Conservation (phyloP, 1,139 yeast species). For the Martiniozyma asiatica region DNA sequence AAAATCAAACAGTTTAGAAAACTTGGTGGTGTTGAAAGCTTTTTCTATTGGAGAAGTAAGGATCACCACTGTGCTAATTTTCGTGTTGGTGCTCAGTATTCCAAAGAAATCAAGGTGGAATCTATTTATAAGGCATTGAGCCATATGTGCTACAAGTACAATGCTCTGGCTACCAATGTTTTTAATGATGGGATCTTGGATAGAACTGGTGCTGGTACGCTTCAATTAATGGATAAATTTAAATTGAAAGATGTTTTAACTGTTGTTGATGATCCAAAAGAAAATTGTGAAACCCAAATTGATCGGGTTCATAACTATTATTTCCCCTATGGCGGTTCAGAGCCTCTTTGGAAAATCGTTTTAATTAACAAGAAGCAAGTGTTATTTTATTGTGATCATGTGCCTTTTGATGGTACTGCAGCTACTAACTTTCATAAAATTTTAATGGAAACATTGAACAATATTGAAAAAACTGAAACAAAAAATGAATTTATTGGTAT, state of each 20-base stretch:
- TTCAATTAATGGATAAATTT: constrained; percentile 3
- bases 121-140: constrained; percentile 4
- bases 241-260: constrained; percentile 6
- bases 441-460: background rate
- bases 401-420: constrained; percentile 28
- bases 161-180: constrained; percentile 5
- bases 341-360: constrained; percentile 10
- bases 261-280: constrained; percentile 5
- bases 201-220: background rate
- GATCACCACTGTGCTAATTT: constrained; percentile 5
- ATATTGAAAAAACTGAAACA: background rate
- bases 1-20: too few species aligned
- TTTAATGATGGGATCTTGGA: background rate
- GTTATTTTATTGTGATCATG: constrained; percentile 26
- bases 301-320: too few species aligned
- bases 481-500: background rate
- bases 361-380: constrained; percentile 11
- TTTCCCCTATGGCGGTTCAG: constrained; percentile 2
- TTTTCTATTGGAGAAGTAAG: background rate
- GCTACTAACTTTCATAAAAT: constrained; percentile 25
- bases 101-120: constrained; percentile 1
- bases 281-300: background rate
- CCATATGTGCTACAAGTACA: constrained; percentile 5
- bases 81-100: constrained; percentile 5
- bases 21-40: too few species aligned